Percentiles rank a stretch among this genome's conserved stretches.
Conservation (phyloP, 495 filamentous ascomycete species). For the Penicillium odoratum region DNA sequence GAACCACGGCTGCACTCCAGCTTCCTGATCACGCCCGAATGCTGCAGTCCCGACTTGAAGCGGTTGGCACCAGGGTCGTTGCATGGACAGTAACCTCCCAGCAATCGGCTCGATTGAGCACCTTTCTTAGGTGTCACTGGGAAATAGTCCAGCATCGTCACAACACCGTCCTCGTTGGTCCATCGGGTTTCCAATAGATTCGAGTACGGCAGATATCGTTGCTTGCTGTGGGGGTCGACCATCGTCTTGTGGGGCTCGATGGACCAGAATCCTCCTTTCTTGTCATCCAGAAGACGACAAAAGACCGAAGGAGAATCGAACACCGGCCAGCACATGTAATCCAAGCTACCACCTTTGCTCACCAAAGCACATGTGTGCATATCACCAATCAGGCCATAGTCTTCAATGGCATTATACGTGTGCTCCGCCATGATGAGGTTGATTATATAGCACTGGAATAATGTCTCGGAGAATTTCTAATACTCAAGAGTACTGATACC, state of each 20-base stretch:
- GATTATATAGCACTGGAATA: neutral
- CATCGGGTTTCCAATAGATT: slow-evolving; percentile 72
- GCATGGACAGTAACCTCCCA: slow-evolving; percentile 42
- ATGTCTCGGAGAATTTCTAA: neutral
- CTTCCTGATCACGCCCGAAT: slow-evolving; percentile 58
- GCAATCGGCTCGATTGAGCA: slow-evolving; percentile 21
- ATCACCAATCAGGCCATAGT: slow-evolving; percentile 76
- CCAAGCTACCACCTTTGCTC: slow-evolving; percentile 67
- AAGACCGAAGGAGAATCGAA: slow-evolving; percentile 68
- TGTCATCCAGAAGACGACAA: slow-evolving; percentile 66
- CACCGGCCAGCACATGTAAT: slow-evolving; percentile 77
- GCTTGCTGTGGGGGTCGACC: slow-evolving; percentile 59
- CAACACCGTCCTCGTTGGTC: slow-evolving; percentile 68
- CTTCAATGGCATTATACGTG: slow-evolving; percentile 65
- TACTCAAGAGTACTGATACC: neutral
- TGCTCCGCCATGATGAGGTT: slow-evolving; percentile 17
- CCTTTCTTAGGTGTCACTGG: slow-evolving; percentile 41
- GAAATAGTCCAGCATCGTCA: slow-evolving; percentile 72
- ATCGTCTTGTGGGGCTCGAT: slow-evolving; percentile 51
- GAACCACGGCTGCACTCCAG: slow-evolving; percentile 67
- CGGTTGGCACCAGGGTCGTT: slow-evolving; percentile 32
- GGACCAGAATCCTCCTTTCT: slow-evolving; percentile 69
- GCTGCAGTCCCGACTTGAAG: slow-evolving; percentile 43
- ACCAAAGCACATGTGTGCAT: slow-evolving; percentile 76
- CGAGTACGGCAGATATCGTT: slow-evolving; percentile 67